A percentile compares a stretch with the other conserved stretches of the same genome.
Evolutionary conservation across 148 eudicot species (phyloP).

Genomic region (Persicaria maculosa): DNA sequence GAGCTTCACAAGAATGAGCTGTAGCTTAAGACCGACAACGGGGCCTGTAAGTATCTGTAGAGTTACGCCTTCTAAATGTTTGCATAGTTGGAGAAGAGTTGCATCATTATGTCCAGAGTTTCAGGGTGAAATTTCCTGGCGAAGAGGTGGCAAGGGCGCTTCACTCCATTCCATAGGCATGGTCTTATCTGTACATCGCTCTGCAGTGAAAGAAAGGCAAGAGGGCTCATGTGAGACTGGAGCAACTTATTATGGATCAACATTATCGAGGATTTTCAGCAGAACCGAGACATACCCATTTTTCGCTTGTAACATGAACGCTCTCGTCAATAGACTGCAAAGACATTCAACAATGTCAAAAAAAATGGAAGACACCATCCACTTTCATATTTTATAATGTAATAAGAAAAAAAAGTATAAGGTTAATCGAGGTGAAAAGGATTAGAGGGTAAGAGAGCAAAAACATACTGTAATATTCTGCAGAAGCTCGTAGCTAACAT

Average conservation of each 20-base stretch:
- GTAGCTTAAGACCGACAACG: too few relatives aligned
- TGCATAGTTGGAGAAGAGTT: conserved; percentile 35
- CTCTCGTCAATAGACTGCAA: conserved; percentile 31
- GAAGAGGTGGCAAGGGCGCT: conserved; percentile 39
- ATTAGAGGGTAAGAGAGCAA: background rate
- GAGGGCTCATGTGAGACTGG: too few relatives aligned
- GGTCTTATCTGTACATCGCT: conserved; percentile 20
- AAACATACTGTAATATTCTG: conserved; percentile 33
- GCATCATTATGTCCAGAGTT: conserved; percentile 25
- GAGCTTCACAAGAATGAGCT: background rate
- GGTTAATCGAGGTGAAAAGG: too few relatives aligned
- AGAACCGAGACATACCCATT: background rate
- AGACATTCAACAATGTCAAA: background rate
- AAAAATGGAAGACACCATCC: background rate
- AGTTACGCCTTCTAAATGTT: conserved; percentile 19
- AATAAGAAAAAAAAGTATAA: background rate
- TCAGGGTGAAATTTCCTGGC: conserved; percentile 41
- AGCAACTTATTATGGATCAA: background rate
- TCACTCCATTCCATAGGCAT: conserved; percentile 42
- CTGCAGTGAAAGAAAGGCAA: conserved; percentile 13
- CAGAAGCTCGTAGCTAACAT: conserved; percentile 32
- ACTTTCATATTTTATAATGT: too few relatives aligned
- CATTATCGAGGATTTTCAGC: background rate
- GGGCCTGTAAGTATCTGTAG: too few relatives aligned
- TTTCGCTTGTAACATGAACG: conserved; percentile 28